phyloP scores from a whole-genome alignment of 2,329 filamentous ascomycete genomes.

The Pseudocercospora ulei region DNA sequence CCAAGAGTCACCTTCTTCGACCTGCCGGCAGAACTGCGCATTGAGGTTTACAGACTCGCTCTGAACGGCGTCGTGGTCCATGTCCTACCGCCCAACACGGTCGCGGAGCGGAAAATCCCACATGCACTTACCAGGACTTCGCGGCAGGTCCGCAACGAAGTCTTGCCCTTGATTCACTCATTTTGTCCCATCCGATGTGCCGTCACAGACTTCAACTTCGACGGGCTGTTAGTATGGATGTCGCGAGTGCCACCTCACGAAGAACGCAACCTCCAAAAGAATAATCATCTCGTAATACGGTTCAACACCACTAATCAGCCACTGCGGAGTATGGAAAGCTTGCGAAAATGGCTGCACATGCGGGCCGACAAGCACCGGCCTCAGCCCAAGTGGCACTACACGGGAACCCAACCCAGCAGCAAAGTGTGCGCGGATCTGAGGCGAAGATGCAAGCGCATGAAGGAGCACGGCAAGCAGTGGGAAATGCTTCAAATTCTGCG shows the following conservation, averaged over 20 bases:
- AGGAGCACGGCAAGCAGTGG: slow-evolving; percentile 25
- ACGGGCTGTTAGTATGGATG: slow-evolving; percentile 28
- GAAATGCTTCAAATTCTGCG: slow-evolving; percentile 28
- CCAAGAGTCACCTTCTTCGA: slow-evolving; percentile 27
- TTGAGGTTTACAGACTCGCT: slow-evolving; percentile 31
- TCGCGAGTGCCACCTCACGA: slow-evolving; percentile 27
- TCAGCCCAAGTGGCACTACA: slow-evolving; percentile 30
- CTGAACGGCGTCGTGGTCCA: slow-evolving; percentile 29
- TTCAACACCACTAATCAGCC: slow-evolving; percentile 24
- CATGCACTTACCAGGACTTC: slow-evolving; percentile 27
- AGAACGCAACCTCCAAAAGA: slow-evolving; percentile 27
- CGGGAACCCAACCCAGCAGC: slow-evolving; percentile 22
- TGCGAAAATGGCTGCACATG: slow-evolving; percentile 30
- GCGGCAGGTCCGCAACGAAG: slow-evolving; percentile 30
- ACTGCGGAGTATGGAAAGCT: slow-evolving; percentile 14
- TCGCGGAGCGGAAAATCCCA: slow-evolving; percentile 20
- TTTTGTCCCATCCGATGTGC: slow-evolving; percentile 27
- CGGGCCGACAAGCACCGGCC: slow-evolving; percentile 28
- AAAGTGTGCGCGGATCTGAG: slow-evolving; percentile 29
- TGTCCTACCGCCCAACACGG: slow-evolving; percentile 24
- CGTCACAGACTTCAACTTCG: slow-evolving; percentile 32
- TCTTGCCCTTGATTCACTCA: slow-evolving; percentile 30
- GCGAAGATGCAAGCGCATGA: slow-evolving; percentile 28
- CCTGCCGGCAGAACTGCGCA: slow-evolving; percentile 31
- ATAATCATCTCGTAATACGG: slow-evolving; percentile 24